Percentiles rank a stretch among this genome's conserved stretches.
These are phyloP conservation scores for Tilletia caries DNA, from an alignment of 1,284 basidiomycete genomes.

Conservation along the genomic window DNA sequence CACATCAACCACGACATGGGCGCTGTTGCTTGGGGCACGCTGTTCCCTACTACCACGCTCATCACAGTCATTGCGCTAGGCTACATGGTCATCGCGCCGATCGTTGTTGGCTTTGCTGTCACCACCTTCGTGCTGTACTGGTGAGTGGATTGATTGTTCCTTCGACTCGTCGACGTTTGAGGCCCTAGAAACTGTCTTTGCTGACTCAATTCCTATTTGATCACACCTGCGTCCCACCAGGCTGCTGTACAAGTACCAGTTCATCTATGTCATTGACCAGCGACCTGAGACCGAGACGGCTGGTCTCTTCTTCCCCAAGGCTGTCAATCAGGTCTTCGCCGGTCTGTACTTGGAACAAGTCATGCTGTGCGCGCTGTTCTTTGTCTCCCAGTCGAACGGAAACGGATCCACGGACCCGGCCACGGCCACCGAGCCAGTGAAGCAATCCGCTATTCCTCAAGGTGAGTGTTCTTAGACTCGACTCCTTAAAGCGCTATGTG, in stretches of 20 bases:
- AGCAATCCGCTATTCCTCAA: slow-evolving; percentile 40
- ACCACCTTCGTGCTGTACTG: slow-evolving; percentile 80
- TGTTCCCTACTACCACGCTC: slow-evolving; percentile 55
- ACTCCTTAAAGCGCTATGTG: background rate
- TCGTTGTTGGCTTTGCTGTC: slow-evolving; percentile 86
- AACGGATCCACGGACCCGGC: background rate
- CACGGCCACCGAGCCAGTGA: slow-evolving; percentile 23
- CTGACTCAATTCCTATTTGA: slow-evolving; percentile 62
- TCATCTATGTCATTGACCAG: slow-evolving; percentile 64
- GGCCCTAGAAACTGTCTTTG: no score
- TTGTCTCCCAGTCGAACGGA: slow-evolving; percentile 22
- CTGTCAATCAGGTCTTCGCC: slow-evolving; percentile 87
- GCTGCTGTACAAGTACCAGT: slow-evolving; percentile 60
- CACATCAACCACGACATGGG: slow-evolving; percentile 69
- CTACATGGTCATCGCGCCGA: slow-evolving; percentile 87
- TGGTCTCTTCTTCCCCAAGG: slow-evolving; percentile 91
- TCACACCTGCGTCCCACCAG: slow-evolving; percentile 18
- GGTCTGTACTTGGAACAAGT: slow-evolving; percentile 58
- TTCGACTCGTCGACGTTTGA: background rate
- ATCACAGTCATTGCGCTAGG: slow-evolving; percentile 45
- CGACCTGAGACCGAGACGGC: slow-evolving; percentile 76
- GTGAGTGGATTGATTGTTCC: slow-evolving; percentile 62
- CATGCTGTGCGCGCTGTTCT: slow-evolving; percentile 48
- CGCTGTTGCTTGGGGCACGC: slow-evolving; percentile 76
- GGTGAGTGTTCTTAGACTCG: slow-evolving; percentile 15